These are phyloP conservation scores for Cucurbita maxima DNA, from an alignment of 306 rosid species.

Conservation along the genomic window DNA sequence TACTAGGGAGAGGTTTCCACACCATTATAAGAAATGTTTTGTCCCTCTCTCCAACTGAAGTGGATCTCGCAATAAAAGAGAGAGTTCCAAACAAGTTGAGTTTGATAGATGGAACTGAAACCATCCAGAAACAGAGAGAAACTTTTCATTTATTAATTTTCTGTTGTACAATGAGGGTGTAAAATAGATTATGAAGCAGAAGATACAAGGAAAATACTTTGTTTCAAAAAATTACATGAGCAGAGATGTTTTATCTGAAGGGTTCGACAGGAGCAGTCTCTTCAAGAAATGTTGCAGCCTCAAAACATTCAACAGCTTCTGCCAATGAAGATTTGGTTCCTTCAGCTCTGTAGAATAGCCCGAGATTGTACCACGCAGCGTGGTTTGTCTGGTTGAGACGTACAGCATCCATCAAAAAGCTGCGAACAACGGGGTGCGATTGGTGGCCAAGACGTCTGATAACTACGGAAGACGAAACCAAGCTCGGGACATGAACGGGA, in stretches of 20 bases:
- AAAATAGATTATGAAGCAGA: not conserved
- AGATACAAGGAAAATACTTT: not conserved
- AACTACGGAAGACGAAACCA: constrained; percentile 45
- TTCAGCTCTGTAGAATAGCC: constrained; percentile 39
- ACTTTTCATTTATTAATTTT: not conserved
- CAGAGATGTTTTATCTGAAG: constrained; percentile 34
- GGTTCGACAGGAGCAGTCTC: constrained; percentile 77
- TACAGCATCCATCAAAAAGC: constrained; percentile 61
- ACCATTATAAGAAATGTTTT: too few species aligned
- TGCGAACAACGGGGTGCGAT: constrained; percentile 27
- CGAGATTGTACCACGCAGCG: constrained; percentile 80
- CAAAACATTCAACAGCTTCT: constrained; percentile 68
- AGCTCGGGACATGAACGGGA: constrained; percentile 54
- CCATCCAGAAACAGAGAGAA: not conserved
- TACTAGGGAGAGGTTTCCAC: too few species aligned
- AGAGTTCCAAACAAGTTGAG: not conserved
- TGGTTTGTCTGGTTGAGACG: constrained; percentile 45
- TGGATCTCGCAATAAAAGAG: not conserved
- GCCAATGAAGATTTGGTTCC: constrained; percentile 30
- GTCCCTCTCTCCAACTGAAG: too few species aligned
- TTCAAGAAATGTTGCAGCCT: constrained; percentile 61
- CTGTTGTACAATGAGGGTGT: constrained; percentile 6
- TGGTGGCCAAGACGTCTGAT: constrained; percentile 26
- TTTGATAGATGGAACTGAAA: not conserved
- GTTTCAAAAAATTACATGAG: not conserved